Conservation (phyloP, 2,329 filamentous ascomycete species). For the Seiridium cupressi region DNA sequence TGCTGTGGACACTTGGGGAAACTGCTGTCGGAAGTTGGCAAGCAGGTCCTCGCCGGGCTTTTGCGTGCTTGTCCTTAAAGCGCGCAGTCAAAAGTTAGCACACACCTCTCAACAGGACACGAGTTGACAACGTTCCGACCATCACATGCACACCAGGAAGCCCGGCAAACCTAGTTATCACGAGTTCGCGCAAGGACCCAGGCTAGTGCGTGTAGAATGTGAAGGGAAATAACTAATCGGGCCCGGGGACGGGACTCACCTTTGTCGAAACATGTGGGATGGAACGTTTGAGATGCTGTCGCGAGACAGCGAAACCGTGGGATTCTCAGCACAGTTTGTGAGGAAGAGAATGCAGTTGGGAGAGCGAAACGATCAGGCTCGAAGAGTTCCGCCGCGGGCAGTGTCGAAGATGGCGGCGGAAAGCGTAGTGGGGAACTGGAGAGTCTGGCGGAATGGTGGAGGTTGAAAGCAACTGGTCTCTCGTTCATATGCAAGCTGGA, state of each 20-base stretch:
- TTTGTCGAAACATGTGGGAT: conserved; percentile 29
- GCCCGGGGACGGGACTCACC: conserved; percentile 17
- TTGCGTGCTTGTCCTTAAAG: conserved; percentile 68
- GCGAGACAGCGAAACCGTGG: conserved; percentile 23
- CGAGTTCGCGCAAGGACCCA: too few relatives aligned
- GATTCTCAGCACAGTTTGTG: conserved; percentile 17
- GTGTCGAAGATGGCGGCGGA: not conserved
- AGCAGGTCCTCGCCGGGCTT: conserved; percentile 86
- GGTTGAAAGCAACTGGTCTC: not conserved
- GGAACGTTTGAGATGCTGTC: conserved; percentile 22
- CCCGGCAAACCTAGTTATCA: not conserved
- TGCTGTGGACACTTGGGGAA: conserved; percentile 67
- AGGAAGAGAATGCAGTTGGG: not conserved
- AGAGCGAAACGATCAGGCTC: not conserved
- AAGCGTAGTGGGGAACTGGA: not conserved
- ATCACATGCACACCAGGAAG: not conserved
- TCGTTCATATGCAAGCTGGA: too few relatives aligned
- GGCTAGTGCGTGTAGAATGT: not conserved
- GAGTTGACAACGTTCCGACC: too few relatives aligned
- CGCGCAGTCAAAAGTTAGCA: conserved; percentile 5
- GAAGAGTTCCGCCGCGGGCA: not conserved
- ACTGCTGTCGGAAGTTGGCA: conserved; percentile 78
- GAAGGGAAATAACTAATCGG: not conserved
- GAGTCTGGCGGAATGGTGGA: not conserved
- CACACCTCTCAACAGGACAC: not conserved